These are phyloP conservation scores for Aspergillus panamensis DNA, from an alignment of 495 filamentous ascomycete genomes.

Conservation along the genomic window DNA sequence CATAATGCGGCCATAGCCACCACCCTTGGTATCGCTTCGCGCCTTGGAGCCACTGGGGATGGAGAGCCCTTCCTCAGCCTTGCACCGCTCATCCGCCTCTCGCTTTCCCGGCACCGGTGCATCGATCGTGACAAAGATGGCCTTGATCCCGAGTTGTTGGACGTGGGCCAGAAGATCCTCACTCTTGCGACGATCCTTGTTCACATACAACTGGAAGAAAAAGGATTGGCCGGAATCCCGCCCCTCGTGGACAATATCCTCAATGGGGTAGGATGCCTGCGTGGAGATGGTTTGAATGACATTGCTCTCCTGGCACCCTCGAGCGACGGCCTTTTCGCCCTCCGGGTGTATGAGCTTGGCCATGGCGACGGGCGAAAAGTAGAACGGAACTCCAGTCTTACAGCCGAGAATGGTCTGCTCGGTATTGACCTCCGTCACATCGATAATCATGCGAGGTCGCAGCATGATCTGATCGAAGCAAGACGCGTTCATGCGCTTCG, in stretches of 20 bases:
- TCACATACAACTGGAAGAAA: slow-evolving; percentile 91
- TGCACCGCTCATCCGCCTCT: slow-evolving; percentile 75
- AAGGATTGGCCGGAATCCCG: slow-evolving; percentile 68
- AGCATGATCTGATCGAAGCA: slow-evolving; percentile 78
- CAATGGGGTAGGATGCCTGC: slow-evolving; percentile 81
- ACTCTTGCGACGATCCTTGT: slow-evolving; percentile 72
- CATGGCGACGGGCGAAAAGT: slow-evolving; percentile 82
- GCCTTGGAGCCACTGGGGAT: slow-evolving; percentile 42
- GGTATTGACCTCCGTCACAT: slow-evolving; percentile 66
- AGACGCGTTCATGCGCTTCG: slow-evolving; percentile 71
- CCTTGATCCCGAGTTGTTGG: slow-evolving; percentile 69
- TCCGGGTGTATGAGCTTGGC: slow-evolving; percentile 81
- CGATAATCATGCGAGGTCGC: slow-evolving; percentile 80
- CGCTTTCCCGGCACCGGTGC: slow-evolving; percentile 87
- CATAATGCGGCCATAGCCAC: slow-evolving; percentile 58
- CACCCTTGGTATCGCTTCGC: slow-evolving; percentile 44
- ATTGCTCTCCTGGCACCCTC: slow-evolving; percentile 68
- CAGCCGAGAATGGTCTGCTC: slow-evolving; percentile 67
- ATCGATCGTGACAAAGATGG: slow-evolving; percentile 81
- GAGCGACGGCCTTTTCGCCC: slow-evolving; percentile 81
- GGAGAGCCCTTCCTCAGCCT: too few species aligned
- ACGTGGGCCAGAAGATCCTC: slow-evolving; percentile 77
- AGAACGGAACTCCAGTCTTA: slow-evolving; percentile 68
- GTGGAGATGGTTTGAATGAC: slow-evolving; percentile 81
- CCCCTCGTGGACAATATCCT: slow-evolving; percentile 74